Percentiles rank a stretch among this genome's conserved stretches.
Conservation (phyloP, 768 basidiomycete species). For the Inosperma sp. region DNA sequence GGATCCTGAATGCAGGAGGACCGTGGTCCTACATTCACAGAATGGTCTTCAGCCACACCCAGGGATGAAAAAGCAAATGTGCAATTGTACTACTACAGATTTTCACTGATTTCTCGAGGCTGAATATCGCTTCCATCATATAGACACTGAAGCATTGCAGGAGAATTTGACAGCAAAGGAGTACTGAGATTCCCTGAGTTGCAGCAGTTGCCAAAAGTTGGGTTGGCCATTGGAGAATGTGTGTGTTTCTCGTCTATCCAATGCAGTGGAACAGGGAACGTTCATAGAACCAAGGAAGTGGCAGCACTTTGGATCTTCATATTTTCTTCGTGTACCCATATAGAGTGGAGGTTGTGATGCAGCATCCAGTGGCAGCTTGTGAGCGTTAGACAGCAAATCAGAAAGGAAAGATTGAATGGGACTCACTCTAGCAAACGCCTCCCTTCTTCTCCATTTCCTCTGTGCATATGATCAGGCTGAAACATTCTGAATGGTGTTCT, state of each 20-base stretch:
- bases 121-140: background rate
- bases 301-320: background rate
- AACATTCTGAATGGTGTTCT: too few relatives aligned
- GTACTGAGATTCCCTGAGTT: background rate
- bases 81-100: background rate
- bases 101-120: background rate
- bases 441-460: background rate
- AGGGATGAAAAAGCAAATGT: background rate
- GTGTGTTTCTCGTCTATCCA: background rate
- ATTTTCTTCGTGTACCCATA: background rate
- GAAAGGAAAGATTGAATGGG: background rate
- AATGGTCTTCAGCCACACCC: background rate
- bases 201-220: background rate
- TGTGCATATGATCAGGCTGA: background rate
- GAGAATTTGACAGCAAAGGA: background rate
- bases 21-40: background rate
- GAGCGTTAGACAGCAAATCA: background rate
- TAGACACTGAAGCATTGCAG: background rate
- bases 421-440: background rate
- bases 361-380: background rate
- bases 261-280: background rate
- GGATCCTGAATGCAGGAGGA: background rate
- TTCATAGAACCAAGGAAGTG: background rate
- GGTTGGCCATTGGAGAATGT: background rate
- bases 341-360: background rate